phyloP scores from a whole-genome alignment of 805 yeast species.

The Starmerella tilneyi region DNA sequence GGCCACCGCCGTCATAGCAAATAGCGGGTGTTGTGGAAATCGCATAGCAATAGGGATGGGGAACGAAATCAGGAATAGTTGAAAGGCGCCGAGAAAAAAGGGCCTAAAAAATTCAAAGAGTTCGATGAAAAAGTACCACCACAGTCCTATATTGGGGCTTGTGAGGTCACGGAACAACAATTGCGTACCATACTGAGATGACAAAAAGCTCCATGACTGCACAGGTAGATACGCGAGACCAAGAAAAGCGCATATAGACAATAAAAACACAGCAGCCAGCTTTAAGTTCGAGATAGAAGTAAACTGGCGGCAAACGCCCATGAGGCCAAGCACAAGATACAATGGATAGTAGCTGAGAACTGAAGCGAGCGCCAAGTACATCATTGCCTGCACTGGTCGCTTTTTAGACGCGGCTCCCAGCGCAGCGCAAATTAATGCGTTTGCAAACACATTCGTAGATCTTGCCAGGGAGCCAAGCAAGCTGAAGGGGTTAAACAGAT shows the following conservation, averaged over 20 bases:
- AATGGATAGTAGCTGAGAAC: slow-evolving; percentile 56
- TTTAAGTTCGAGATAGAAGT: slow-evolving; percentile 3
- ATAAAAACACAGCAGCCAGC: slow-evolving; percentile 17
- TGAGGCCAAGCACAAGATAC: slow-evolving; percentile 50
- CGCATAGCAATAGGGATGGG: slow-evolving; percentile 66
- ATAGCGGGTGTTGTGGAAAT: slow-evolving; percentile 48
- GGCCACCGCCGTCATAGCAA: slow-evolving; percentile 41
- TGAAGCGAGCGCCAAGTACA: slow-evolving; percentile 50
- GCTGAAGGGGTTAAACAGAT: slow-evolving; percentile 72
- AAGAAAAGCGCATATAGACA: slow-evolving; percentile 19
- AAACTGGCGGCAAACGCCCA: slow-evolving; percentile 25
- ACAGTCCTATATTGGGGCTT: slow-evolving; percentile 77
- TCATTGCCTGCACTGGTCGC: slow-evolving; percentile 38
- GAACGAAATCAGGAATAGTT: slow-evolving; percentile 56
- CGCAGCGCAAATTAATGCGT: slow-evolving; percentile 44
- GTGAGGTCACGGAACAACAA: slow-evolving; percentile 57
- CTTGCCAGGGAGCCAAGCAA: slow-evolving; percentile 57
- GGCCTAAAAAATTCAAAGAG: slow-evolving; percentile 82
- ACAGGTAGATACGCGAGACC: slow-evolving; percentile 26
- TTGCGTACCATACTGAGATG: slow-evolving; percentile 42
- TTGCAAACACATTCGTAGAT: slow-evolving; percentile 54
- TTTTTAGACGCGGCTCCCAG: slow-evolving; percentile 38
- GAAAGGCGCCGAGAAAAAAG: slow-evolving; percentile 76
- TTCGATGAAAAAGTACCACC: slow-evolving; percentile 98
- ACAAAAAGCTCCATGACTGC: slow-evolving; percentile 37